phyloP scores from a whole-genome alignment of 306 rosid genomes.

The Pterocarpus macrocarpus region DNA sequence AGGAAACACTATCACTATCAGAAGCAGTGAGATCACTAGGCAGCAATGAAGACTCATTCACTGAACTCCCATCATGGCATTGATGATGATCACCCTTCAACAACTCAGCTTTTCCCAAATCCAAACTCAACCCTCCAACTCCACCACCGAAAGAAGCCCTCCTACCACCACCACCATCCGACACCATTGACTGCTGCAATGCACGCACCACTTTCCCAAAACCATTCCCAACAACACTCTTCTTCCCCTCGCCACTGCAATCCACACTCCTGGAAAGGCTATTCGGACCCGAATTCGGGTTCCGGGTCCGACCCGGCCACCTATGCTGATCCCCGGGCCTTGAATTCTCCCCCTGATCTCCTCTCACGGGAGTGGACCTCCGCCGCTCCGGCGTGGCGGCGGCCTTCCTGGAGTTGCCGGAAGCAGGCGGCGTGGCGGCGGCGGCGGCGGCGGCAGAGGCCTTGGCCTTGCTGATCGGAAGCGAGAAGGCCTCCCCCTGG shows the following conservation, averaged over 20 bases:
- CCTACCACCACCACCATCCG: slow-evolving; percentile 52
- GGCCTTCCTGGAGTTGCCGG: slow-evolving; percentile 62
- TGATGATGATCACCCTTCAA: slow-evolving; percentile 44
- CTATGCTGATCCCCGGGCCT: slow-evolving; percentile 81
- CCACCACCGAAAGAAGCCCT: slow-evolving; percentile 84
- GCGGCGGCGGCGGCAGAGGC: slow-evolving; percentile 57
- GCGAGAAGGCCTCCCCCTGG: slow-evolving; percentile 94
- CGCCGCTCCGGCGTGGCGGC: slow-evolving; percentile 86
- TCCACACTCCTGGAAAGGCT: slow-evolving; percentile 72
- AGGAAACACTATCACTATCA: slow-evolving; percentile 96
- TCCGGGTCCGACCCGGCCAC: slow-evolving; percentile 85
- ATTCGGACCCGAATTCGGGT: slow-evolving; percentile 45
- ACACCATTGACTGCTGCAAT: slow-evolving; percentile 71
- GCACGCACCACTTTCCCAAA: slow-evolving; percentile 76
- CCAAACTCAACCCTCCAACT: slow-evolving; percentile 71
- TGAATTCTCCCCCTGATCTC: slow-evolving; percentile 88
- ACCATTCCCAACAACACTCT: slow-evolving; percentile 68
- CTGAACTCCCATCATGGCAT: slow-evolving; percentile 63
- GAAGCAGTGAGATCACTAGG: slow-evolving; percentile 90
- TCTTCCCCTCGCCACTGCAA: slow-evolving; percentile 56
- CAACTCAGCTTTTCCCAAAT: slow-evolving; percentile 77
- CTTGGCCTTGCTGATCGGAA: slow-evolving; percentile 94
- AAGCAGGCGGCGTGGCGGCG: slow-evolving; percentile 55
- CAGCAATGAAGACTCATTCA: slow-evolving; percentile 60
- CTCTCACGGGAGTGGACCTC: slow-evolving; percentile 73